Conservation (phyloP, 1,284 basidiomycete species). For the Pseudozyma sp. region DNA sequence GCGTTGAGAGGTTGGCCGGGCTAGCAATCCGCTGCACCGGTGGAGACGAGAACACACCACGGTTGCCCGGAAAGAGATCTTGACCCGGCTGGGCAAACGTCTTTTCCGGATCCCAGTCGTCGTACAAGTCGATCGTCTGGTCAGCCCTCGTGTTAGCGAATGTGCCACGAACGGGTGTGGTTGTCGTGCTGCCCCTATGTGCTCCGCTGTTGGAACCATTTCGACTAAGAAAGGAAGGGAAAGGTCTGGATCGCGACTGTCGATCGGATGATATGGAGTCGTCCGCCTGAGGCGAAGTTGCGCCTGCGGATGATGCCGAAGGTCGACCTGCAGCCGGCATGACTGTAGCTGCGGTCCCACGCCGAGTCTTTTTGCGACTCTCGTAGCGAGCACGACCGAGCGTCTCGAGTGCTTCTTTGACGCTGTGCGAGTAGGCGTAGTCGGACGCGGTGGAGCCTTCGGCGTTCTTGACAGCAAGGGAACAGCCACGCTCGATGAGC, state of each 20-base stretch:
- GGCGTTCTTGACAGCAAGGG: conserved; percentile 83
- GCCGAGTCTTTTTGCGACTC: conserved; percentile 29
- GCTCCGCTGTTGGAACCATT: conserved; percentile 18
- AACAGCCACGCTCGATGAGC: conserved; percentile 87
- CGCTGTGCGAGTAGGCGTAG: conserved; percentile 77
- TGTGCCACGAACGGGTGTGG: conserved; percentile 22
- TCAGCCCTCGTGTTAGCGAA: conserved; percentile 19
- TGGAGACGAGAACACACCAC: conserved; percentile 24
- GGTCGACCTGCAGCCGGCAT: conserved; percentile 18
- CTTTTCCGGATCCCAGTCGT: conserved; percentile 48
- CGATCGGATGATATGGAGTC: conserved; percentile 15
- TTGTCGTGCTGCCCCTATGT: conserved; percentile 10
- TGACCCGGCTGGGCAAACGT: conserved; percentile 47
- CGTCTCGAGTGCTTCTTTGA: conserved; percentile 55
- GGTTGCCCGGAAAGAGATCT: conserved; percentile 29
- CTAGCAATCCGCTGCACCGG: conserved; percentile 21
- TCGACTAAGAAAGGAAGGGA: conserved; percentile 33
- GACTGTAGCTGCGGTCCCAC: conserved; percentile 16
- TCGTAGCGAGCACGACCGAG: conserved; percentile 50
- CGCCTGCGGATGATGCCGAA: neutral
- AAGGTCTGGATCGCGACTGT: conserved; percentile 13
- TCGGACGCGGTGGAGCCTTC: conserved; percentile 90
- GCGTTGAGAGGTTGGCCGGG: conserved; percentile 10
- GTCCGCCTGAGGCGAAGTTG: conserved; percentile 10
- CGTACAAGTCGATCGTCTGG: conserved; percentile 13